Percentiles rank a stretch among this genome's conserved stretches.
These are phyloP conservation scores for Trebouxia gelatinosa DNA, from an alignment of 163 green algal genomes.

Conservation along the genomic window DNA sequence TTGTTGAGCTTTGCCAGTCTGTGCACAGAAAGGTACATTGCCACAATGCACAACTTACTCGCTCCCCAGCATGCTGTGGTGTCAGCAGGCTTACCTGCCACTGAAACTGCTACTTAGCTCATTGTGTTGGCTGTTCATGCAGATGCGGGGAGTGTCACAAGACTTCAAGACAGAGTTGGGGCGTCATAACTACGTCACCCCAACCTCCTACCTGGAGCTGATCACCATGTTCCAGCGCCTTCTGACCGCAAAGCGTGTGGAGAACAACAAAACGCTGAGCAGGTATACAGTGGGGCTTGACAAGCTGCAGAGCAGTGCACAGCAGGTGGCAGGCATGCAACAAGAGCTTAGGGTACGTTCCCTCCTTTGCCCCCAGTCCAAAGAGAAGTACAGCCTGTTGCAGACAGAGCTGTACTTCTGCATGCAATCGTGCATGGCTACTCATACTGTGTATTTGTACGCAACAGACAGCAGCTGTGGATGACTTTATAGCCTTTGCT, in stretches of 20 bases:
- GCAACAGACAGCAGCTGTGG: too few relatives aligned
- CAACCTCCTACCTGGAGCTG: conserved; percentile 82
- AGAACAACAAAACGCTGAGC: conserved; percentile 49
- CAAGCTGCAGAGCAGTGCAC: conserved; percentile 67
- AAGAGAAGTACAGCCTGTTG: not conserved
- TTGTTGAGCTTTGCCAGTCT: conserved; percentile 52
- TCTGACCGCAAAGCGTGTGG: conserved; percentile 60
- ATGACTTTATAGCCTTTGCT: too few relatives aligned
- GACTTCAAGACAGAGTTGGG: conserved; percentile 63
- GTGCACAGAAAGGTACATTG: conserved; percentile 45
- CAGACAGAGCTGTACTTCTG: too few relatives aligned
- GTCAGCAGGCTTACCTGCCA: too few relatives aligned
- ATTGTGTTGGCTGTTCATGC: not conserved
- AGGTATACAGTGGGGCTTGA: conserved; percentile 59
- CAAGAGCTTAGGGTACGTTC: conserved; percentile 53
- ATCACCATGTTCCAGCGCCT: conserved; percentile 66
- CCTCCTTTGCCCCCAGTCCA: not conserved
- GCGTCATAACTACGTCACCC: conserved; percentile 81
- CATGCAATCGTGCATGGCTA: too few relatives aligned
- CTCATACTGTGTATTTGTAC: too few relatives aligned
- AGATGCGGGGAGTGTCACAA: conserved; percentile 48
- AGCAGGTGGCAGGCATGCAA: conserved; percentile 63
- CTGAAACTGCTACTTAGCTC: not conserved
- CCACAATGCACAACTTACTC: not conserved
- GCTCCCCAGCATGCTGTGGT: not conserved